Evolutionary conservation across 768 basidiomycete species (phyloP).

Genomic region (Rhizopogon rudus): DNA sequence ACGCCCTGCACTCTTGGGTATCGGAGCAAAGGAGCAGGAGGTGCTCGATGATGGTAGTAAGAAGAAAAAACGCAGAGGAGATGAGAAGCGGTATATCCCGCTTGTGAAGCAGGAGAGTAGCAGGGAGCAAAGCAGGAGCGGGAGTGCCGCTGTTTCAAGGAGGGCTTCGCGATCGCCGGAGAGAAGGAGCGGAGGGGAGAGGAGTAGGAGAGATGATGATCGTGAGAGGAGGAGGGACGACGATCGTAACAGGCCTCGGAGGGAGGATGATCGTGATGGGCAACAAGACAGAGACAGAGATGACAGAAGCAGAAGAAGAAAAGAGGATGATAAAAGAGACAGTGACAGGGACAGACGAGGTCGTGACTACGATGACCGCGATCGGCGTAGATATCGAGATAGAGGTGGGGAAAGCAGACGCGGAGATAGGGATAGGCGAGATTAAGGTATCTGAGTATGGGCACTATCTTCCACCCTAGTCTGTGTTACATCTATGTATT

Average conservation of each 20-base stretch:
- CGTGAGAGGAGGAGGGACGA: constrained; percentile 13
- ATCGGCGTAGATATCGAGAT: not conserved
- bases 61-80: constrained; percentile 41
- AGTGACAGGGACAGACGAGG: constrained; percentile 27
- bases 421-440: constrained; percentile 2
- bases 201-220: constrained; percentile 5
- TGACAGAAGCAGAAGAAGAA: constrained; percentile 24
- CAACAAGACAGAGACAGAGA: constrained; percentile 16
- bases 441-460: not conserved
- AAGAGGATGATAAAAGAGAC: constrained; percentile 21
- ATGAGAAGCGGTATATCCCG: constrained; percentile 80
- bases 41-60: constrained; percentile 63
- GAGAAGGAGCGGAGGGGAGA: constrained; percentile 14
- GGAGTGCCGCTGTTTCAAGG: constrained; percentile 41
- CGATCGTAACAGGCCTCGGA: constrained; percentile 2
- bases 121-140: constrained; percentile 28
- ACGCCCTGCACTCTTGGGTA: constrained; percentile 83
- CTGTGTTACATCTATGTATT: not conserved
- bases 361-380: constrained; percentile 18
- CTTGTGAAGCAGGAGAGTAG: constrained; percentile 65
- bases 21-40: constrained; percentile 89
- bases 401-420: constrained; percentile 7
- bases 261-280: constrained; percentile 17
- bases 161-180: constrained; percentile 47
- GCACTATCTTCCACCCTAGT: not conserved